phyloP scores from a whole-genome alignment of 2,329 filamentous ascomycete genomes.

The Fusarium chaquense region DNA sequence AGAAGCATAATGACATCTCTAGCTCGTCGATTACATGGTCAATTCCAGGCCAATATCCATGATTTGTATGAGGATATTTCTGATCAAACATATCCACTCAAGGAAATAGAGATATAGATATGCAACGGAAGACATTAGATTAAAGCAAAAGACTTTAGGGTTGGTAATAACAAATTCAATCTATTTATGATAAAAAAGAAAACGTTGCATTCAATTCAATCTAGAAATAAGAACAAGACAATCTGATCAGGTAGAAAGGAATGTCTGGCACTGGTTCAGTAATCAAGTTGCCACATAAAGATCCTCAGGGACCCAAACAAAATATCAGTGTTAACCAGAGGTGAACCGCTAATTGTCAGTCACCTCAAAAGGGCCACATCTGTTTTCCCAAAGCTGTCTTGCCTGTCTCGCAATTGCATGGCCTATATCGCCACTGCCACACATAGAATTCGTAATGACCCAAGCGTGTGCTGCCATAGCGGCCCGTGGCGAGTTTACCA shows the following conservation, averaged over 20 bases:
- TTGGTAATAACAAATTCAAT: not conserved
- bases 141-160: accelerated
- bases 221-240: too few relatives aligned
- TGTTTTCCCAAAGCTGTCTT: not conserved
- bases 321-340: not conserved
- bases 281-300: not conserved
- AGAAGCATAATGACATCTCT: slow-evolving; percentile 26
- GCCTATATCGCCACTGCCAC: not conserved
- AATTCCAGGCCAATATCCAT: slow-evolving; percentile 8
- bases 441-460: not conserved
- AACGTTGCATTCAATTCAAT: too few relatives aligned
- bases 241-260: too few relatives aligned
- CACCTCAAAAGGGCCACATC: not conserved
- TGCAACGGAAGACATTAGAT: not conserved
- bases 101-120: not conserved
- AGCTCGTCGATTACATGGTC: slow-evolving; percentile 12
- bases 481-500: not conserved
- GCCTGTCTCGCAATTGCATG: not conserved
- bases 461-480: not conserved
- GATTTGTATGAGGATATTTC: slow-evolving; percentile 1
- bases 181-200: too few relatives aligned
- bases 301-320: not conserved
- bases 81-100: not conserved
- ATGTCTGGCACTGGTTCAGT: not conserved
- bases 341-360: not conserved